These are phyloP conservation scores for Spathaspora arborariae DNA, from an alignment of 805 yeast species.

Conservation along the genomic window DNA sequence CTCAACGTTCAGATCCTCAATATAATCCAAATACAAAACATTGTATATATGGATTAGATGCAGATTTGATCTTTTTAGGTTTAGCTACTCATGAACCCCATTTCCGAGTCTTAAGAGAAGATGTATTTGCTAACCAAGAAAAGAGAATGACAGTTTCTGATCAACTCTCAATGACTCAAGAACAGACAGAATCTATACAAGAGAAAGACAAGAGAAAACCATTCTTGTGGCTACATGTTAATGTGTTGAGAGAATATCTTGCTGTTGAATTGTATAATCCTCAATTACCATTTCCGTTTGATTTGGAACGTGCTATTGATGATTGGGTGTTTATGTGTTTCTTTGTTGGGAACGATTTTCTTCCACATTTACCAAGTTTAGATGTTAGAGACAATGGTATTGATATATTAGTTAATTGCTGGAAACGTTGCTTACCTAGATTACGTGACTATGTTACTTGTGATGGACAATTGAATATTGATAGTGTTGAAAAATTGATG, in stretches of 20 bases:
- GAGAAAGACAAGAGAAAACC: constrained; percentile 63
- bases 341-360: constrained; percentile 96
- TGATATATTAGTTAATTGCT: constrained; percentile 71
- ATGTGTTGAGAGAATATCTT: constrained; percentile 81
- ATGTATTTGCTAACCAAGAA: constrained; percentile 82
- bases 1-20: constrained; percentile 81
- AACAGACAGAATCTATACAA: constrained; percentile 41
- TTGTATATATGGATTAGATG: constrained; percentile 95
- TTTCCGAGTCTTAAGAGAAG: constrained; percentile 90
- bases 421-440: constrained; percentile 71
- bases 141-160: constrained; percentile 43
- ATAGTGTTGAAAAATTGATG: constrained; percentile 71
- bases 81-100: constrained; percentile 98
- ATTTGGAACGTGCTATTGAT: constrained; percentile 92
- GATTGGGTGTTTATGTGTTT: constrained; percentile 99
- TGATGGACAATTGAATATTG: constrained; percentile 79
- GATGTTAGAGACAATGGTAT: constrained; percentile 95
- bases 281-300: constrained; percentile 68
- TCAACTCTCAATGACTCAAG: constrained; percentile 57
- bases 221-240: constrained; percentile 90
- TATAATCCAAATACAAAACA: constrained; percentile 94
- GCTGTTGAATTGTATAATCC: constrained; percentile 76
- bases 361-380: constrained; percentile 92
- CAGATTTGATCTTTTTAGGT: constrained; percentile 93
- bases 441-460: constrained; percentile 79